A percentile compares a stretch with the other conserved stretches of the same genome.
Evolutionary conservation across 2,329 filamentous ascomycete species (phyloP).

Genomic region (Zymoseptoria tritici): DNA sequence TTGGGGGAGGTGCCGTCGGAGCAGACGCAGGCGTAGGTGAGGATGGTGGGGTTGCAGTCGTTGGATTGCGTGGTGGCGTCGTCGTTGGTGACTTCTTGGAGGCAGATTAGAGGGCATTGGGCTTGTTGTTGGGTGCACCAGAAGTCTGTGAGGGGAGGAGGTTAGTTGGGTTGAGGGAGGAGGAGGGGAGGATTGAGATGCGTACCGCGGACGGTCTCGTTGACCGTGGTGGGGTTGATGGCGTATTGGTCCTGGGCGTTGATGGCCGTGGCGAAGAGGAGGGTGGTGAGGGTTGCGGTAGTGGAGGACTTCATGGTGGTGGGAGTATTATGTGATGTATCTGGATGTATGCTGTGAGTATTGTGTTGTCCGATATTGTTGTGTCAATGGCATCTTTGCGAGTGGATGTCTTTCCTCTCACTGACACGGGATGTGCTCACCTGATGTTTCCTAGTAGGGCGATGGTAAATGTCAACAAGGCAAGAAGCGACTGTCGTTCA

Average conservation of each 20-base stretch:
- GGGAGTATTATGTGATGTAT: neutral
- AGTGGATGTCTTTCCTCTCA: neutral
- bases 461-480: neutral
- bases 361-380: constrained; percentile 2
- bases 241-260: constrained; percentile 48
- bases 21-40: constrained; percentile 69
- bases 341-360: constrained; percentile 1
- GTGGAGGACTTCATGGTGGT: constrained; percentile 40
- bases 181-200: too few relatives aligned
- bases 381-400: neutral
- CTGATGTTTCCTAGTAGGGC: neutral
- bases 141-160: constrained; percentile 17
- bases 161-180: too few relatives aligned
- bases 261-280: constrained; percentile 46
- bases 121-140: constrained; percentile 61
- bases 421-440: neutral
- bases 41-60: constrained; percentile 57
- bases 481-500: neutral
- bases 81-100: constrained; percentile 46
- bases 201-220: constrained; percentile 29
- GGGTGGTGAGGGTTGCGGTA: constrained; percentile 41
- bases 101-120: constrained; percentile 66
- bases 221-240: constrained; percentile 57
- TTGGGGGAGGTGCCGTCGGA: constrained; percentile 60
- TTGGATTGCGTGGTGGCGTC: constrained; percentile 49